A percentile compares a stretch with the other conserved stretches of the same genome.
phyloP scores from a whole-genome alignment of 1,284 basidiomycete genomes.

The Microbotryomycetes sp. region DNA sequence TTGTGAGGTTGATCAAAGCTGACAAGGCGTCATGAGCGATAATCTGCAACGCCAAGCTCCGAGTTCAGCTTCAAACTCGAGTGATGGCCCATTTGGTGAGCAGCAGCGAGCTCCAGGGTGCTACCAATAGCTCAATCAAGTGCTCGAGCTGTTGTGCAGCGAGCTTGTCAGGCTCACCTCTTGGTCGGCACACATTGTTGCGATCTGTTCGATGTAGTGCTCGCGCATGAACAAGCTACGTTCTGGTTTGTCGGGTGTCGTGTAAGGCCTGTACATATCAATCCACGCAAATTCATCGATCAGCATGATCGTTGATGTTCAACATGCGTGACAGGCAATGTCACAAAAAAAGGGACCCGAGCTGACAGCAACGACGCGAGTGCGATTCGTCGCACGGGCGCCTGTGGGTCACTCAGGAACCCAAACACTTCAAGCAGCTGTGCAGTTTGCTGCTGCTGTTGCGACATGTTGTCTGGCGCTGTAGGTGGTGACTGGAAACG shows the following conservation, averaged over 20 bases:
- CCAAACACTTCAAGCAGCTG: slow-evolving; percentile 29
- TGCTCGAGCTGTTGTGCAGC: no score
- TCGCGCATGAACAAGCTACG: slow-evolving; percentile 30
- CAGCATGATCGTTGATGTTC: neutral
- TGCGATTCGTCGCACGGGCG: slow-evolving; percentile 31
- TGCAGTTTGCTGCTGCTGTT: slow-evolving; percentile 1
- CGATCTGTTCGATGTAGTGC: slow-evolving; percentile 29
- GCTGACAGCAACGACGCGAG: slow-evolving; percentile 25
- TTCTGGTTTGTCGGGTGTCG: slow-evolving; percentile 20
- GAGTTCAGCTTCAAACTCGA: neutral
- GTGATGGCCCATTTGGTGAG: no score
- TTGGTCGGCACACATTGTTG: slow-evolving; percentile 30
- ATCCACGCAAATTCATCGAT: neutral
- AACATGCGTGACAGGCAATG: neutral
- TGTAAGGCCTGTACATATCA: slow-evolving; percentile 23
- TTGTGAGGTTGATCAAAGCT: slow-evolving; percentile 88
- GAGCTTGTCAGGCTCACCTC: slow-evolving; percentile 9
- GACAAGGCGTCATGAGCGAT: slow-evolving; percentile 93
- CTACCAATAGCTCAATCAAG: no score
- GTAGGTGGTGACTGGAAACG: neutral
- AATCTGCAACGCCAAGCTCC: slow-evolving; percentile 49
- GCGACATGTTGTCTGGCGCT: neutral
- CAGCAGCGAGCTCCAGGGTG: no score
- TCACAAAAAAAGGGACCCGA: neutral
- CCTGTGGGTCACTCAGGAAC: slow-evolving; percentile 25